phyloP scores from a whole-genome alignment of 2,329 filamentous ascomycete genomes.

The Ascocoryne sarcoides region DNA sequence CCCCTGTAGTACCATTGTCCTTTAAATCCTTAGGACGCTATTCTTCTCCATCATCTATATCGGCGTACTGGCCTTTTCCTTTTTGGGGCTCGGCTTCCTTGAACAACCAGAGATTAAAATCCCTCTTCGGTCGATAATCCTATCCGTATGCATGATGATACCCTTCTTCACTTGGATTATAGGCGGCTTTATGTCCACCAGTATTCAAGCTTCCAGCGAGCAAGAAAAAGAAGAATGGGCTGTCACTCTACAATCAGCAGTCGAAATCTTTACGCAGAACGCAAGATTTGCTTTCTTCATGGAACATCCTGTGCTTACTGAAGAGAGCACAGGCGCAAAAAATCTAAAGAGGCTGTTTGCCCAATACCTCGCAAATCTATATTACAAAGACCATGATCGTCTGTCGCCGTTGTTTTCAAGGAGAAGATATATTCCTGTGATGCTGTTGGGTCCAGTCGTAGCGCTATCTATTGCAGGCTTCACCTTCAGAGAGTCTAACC shows the following conservation, averaged over 20 bases:
- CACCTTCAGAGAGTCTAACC: constrained; percentile 4
- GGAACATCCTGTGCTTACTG: constrained; percentile 3
- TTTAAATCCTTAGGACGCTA: too few relatives aligned
- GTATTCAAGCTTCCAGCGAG: constrained; percentile 4
- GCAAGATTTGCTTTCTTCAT: too few relatives aligned
- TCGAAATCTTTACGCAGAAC: constrained; percentile 3
- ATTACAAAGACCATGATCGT: constrained; percentile 1
- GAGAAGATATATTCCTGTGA: constrained; percentile 2
- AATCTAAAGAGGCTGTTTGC: constrained; percentile 2
- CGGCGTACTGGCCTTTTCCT: too few relatives aligned
- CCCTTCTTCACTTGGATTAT: constrained; percentile 2
- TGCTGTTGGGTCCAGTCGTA: background rate
- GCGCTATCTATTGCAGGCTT: constrained; percentile 4
- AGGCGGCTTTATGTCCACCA: constrained; percentile 6
- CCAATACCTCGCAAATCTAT: constrained; percentile 7
- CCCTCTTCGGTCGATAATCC: constrained; percentile 5
- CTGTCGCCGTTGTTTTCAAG: constrained; percentile 5
- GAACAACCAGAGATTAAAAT: too few relatives aligned
- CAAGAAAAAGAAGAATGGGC: constrained; percentile 8
- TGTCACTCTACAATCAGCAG: constrained; percentile 5
- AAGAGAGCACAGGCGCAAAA: constrained; percentile 2
- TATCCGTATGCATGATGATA: constrained; percentile 6
- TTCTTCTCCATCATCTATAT: too few relatives aligned
- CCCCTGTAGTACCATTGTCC: too few relatives aligned
- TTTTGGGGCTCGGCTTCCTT: too few relatives aligned